Conservation (phyloP, 371 early-diverging fungal species). For the Cokeromyces recurvatus region DNA sequence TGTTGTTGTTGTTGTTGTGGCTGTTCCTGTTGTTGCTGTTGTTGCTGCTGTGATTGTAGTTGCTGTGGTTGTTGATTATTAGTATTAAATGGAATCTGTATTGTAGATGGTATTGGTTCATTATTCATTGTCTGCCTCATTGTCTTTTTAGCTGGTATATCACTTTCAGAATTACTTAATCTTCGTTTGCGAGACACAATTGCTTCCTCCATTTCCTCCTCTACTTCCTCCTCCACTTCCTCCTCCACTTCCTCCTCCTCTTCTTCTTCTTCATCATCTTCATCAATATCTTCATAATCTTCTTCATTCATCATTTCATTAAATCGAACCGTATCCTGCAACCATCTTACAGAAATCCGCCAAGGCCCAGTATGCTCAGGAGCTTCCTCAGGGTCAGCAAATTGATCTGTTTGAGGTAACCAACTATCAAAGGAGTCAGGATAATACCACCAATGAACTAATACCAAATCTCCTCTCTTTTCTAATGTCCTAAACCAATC, state of each 20-base stretch:
- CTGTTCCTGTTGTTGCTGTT: background rate
- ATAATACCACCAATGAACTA: constrained; percentile 81
- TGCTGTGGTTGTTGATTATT: background rate
- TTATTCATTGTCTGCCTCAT: too few relatives aligned
- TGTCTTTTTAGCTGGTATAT: background rate
- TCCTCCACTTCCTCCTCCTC: constrained; percentile 22
- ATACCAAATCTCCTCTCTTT: constrained; percentile 58
- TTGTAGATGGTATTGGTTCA: background rate
- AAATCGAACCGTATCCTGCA: constrained; percentile 66
- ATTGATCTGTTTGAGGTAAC: constrained; percentile 63
- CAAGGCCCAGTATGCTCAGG: constrained; percentile 65
- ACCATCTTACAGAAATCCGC: constrained; percentile 69
- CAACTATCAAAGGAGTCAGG: constrained; percentile 84
- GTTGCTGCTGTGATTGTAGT: background rate
- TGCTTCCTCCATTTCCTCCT: constrained; percentile 6
- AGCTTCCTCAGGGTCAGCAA: constrained; percentile 65
- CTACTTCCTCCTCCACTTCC: constrained; percentile 14
- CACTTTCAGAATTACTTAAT: background rate
- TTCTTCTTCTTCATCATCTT: constrained; percentile 17
- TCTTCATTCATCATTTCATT: constrained; percentile 82
- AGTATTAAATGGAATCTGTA: too few relatives aligned
- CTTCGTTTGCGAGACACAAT: constrained; percentile 2
- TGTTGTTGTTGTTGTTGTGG: background rate
- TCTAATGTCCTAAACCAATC: constrained; percentile 76
- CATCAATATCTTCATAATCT: constrained; percentile 56